These are phyloP conservation scores for Euphorbia neoarborescens DNA, from an alignment of 441 rosid genomes.

Conservation along the genomic window DNA sequence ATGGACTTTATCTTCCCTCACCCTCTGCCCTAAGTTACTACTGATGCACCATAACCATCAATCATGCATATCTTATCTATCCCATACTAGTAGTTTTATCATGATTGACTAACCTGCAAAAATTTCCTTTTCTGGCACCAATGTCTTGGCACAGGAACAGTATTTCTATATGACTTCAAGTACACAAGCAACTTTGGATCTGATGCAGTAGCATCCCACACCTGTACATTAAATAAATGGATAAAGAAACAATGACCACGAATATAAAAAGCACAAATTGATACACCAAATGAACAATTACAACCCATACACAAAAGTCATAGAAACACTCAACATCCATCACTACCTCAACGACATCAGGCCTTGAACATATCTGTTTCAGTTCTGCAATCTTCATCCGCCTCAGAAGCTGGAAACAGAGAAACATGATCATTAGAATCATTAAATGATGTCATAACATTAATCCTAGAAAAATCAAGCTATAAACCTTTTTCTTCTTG, in stretches of 20 bases:
- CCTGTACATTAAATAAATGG: slow-evolving; percentile 36
- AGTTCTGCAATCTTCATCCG: slow-evolving; percentile 96
- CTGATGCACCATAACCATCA: slow-evolving; percentile 35
- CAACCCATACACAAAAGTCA: neutral
- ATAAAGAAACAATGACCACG: slow-evolving; percentile 3
- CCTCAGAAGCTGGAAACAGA: slow-evolving; percentile 55
- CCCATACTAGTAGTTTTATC: slow-evolving; percentile 21
- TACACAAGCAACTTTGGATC: slow-evolving; percentile 93
- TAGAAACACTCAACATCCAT: slow-evolving; percentile 4
- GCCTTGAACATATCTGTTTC: slow-evolving; percentile 85
- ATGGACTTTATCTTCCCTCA: slow-evolving; percentile 52
- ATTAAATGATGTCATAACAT: neutral
- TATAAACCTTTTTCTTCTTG: slow-evolving; percentile 80
- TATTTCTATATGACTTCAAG: slow-evolving; percentile 82
- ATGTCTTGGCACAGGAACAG: slow-evolving; percentile 97
- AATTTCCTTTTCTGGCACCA: slow-evolving; percentile 98
- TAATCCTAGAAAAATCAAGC: neutral
- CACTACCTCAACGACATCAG: slow-evolving; percentile 95
- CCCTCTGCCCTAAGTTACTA: slow-evolving; percentile 42
- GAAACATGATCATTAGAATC: neutral
- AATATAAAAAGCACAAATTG: neutral
- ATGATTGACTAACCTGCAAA: slow-evolving; percentile 72
- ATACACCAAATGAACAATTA: neutral
- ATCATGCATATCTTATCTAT: slow-evolving; percentile 33
- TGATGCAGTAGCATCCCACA: slow-evolving; percentile 96